These are phyloP conservation scores for Lentinula lateritia DNA, from an alignment of 768 basidiomycete genomes.

Conservation along the genomic window DNA sequence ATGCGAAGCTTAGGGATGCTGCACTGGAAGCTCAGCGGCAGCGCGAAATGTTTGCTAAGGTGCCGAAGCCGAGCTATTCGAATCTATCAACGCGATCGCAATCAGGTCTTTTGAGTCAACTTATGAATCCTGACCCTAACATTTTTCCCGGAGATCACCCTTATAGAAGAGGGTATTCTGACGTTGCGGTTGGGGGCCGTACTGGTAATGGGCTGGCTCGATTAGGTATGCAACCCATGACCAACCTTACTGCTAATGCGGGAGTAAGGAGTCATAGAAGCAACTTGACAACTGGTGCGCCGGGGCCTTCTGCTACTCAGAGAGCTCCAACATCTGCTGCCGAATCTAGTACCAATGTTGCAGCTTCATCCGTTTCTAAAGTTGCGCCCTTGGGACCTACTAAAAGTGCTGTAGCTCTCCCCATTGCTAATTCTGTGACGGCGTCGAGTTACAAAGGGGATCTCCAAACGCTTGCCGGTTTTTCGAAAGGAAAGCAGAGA, in stretches of 20 bases:
- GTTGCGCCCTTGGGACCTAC: slow-evolving; percentile 35
- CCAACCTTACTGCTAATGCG: neutral
- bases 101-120: slow-evolving; percentile 55
- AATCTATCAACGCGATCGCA: slow-evolving; percentile 35
- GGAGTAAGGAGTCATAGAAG: neutral
- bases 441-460: slow-evolving; percentile 4
- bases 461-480: neutral
- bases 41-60: slow-evolving; percentile 69
- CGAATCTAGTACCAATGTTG: neutral
- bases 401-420: slow-evolving; percentile 56
- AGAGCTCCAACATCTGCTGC: neutral
- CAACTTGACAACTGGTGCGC: neutral
- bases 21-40: slow-evolving; percentile 59
- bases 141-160: slow-evolving; percentile 57
- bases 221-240: slow-evolving; percentile 5
- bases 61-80: slow-evolving; percentile 60
- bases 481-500: slow-evolving; percentile 2
- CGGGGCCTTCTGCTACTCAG: neutral
- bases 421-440: slow-evolving; percentile 34
- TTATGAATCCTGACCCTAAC: slow-evolving; percentile 68
- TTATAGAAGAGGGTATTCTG: slow-evolving; percentile 47
- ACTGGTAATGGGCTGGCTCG: slow-evolving; percentile 11
- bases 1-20: slow-evolving; percentile 38
- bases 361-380: slow-evolving; percentile 5
- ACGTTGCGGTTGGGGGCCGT: slow-evolving; percentile 27